A percentile compares a stretch with the other conserved stretches of the same genome.
Evolutionary conservation across 495 filamentous ascomycete genomes (phyloP).

Genomic region (Penicillium soppii): DNA sequence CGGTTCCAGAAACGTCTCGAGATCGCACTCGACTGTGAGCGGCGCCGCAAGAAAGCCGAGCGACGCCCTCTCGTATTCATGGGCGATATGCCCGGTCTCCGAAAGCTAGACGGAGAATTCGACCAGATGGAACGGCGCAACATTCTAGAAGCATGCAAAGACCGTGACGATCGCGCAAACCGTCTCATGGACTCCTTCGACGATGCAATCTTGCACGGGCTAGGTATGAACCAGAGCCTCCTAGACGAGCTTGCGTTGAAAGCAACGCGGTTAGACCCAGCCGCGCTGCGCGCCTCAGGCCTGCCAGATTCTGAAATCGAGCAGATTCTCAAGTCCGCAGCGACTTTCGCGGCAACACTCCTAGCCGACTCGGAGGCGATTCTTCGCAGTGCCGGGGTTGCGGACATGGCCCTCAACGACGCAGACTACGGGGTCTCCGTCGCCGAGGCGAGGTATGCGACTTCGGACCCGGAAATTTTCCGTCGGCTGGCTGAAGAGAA

Average conservation of each 20-base stretch:
- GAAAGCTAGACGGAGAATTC: slow-evolving; percentile 52
- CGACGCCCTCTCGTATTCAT: slow-evolving; percentile 50
- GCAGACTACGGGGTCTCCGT: slow-evolving; percentile 55
- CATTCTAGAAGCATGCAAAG: slow-evolving; percentile 48
- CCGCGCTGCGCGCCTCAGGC: slow-evolving; percentile 30
- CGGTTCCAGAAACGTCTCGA: slow-evolving; percentile 52
- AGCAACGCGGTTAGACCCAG: slow-evolving; percentile 34
- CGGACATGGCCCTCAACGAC: slow-evolving; percentile 50
- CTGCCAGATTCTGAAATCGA: slow-evolving; percentile 43
- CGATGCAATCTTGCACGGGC: slow-evolving; percentile 49
- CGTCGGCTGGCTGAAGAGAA: slow-evolving; percentile 47
- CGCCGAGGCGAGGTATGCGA: slow-evolving; percentile 49
- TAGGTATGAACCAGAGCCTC: slow-evolving; percentile 52
- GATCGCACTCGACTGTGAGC: slow-evolving; percentile 52
- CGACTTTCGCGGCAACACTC: slow-evolving; percentile 42
- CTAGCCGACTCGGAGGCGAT: slow-evolving; percentile 49
- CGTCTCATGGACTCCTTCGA: slow-evolving; percentile 54
- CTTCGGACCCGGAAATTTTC: slow-evolving; percentile 44
- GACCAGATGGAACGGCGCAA: slow-evolving; percentile 53
- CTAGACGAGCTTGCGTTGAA: slow-evolving; percentile 49
- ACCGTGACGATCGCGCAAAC: slow-evolving; percentile 51
- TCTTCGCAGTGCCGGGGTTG: slow-evolving; percentile 46
- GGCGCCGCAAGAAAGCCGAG: slow-evolving; percentile 51
- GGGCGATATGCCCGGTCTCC: slow-evolving; percentile 47
- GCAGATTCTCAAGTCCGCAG: slow-evolving; percentile 44